Percentiles rank a stretch among this genome's conserved stretches.
Conservation (phyloP, 202 grass and related monocot species). For the Eragrostis tef region DNA sequence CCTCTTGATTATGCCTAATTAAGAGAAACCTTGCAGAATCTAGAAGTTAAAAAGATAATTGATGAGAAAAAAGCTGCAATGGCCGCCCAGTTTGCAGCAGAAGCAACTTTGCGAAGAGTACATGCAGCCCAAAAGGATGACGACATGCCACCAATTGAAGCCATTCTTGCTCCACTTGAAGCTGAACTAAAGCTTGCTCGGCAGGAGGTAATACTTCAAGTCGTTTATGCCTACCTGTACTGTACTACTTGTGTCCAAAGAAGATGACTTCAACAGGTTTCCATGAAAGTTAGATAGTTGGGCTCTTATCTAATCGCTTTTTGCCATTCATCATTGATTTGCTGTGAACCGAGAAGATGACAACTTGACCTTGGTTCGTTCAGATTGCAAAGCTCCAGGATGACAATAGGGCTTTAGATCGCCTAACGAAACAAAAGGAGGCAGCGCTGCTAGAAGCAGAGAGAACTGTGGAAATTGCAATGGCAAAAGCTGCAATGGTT, state of each 20-base stretch:
- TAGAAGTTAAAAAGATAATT: slow-evolving; percentile 95
- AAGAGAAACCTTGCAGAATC: slow-evolving; percentile 67
- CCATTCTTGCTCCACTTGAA: slow-evolving; percentile 97
- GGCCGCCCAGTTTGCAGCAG: slow-evolving; percentile 91
- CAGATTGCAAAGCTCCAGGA: slow-evolving; percentile 90
- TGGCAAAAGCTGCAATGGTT: slow-evolving; percentile 95
- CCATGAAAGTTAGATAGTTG: not conserved
- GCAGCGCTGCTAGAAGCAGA: slow-evolving; percentile 91
- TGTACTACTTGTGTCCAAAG: slow-evolving; percentile 11
- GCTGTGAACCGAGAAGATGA: slow-evolving; percentile 36
- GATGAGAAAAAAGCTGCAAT: slow-evolving; percentile 90
- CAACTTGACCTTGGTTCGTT: slow-evolving; percentile 41
- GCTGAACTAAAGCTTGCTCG: slow-evolving; percentile 88
- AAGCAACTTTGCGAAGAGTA: slow-evolving; percentile 96
- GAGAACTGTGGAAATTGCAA: slow-evolving; percentile 83
- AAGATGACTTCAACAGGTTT: slow-evolving; percentile 16
- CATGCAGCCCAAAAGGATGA: slow-evolving; percentile 97
- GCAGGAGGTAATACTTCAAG: slow-evolving; percentile 68
- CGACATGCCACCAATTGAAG: slow-evolving; percentile 97
- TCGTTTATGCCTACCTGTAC: not conserved
- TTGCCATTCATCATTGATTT: slow-evolving; percentile 13
- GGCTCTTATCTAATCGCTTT: not conserved
- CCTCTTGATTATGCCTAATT: slow-evolving; percentile 36
- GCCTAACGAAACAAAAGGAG: slow-evolving; percentile 96
- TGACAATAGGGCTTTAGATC: slow-evolving; percentile 94